These are phyloP conservation scores for Coemansia linderi DNA, from an alignment of 371 early-diverging fungal genomes.

Conservation along the genomic window DNA sequence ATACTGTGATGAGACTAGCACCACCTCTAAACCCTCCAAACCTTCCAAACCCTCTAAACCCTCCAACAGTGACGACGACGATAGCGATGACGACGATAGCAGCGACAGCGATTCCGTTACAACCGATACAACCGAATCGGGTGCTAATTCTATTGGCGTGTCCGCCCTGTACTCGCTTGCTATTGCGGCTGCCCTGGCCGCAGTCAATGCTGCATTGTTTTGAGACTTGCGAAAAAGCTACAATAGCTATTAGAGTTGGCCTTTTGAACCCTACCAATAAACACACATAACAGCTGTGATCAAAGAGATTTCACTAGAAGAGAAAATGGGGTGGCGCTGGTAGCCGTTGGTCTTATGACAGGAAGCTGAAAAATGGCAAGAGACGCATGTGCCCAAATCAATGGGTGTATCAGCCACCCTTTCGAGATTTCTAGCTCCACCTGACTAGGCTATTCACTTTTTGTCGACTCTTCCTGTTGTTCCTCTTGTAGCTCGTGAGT, in stretches of 20 bases:
- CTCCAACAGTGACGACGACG: neutral
- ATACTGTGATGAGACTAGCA: slow-evolving; percentile 1
- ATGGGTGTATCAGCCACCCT: neutral
- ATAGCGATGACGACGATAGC: neutral
- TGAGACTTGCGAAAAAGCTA: neutral
- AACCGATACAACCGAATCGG: neutral
- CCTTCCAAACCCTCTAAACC: too few species aligned
- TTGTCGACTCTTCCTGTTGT: neutral
- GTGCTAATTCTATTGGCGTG: neutral
- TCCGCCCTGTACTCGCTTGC: neutral
- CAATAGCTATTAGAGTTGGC: neutral
- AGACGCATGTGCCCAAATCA: slow-evolving; percentile 1
- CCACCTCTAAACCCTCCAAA: too few species aligned
- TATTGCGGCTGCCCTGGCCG: slow-evolving; percentile 10
- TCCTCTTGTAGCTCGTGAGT: neutral
- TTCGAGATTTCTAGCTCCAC: neutral
- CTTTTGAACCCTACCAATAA: neutral
- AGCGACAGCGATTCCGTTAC: neutral
- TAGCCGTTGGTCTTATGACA: neutral
- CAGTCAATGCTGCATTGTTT: slow-evolving; percentile 2
- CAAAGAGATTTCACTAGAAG: too few species aligned
- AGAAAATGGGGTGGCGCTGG: neutral
- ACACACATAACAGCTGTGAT: too few species aligned
- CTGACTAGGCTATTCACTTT: neutral
- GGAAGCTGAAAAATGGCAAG: neutral